These are phyloP conservation scores for Vitis hybrid DNA, from an alignment of 177 flowering plant species.

Conservation along the genomic window DNA sequence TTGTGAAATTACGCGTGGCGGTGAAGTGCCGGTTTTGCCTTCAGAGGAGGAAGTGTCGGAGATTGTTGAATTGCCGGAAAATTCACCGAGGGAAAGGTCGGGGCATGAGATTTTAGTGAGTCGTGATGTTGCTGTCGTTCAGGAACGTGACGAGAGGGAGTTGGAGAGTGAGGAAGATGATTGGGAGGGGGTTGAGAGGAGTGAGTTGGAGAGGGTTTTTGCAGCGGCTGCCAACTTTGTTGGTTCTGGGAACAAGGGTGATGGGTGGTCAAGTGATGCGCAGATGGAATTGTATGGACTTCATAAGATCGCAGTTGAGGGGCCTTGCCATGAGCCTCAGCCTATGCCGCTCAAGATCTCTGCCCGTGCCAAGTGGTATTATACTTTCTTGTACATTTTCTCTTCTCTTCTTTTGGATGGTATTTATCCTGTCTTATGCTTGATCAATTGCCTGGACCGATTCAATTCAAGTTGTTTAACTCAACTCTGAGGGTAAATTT, in stretches of 20 bases:
- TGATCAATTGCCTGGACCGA: neutral
- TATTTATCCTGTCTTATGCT: neutral
- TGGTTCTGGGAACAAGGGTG: slow-evolving; percentile 31
- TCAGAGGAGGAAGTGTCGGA: neutral
- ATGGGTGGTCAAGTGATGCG: slow-evolving; percentile 43
- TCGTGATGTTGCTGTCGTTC: neutral
- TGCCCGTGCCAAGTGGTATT: slow-evolving; percentile 90
- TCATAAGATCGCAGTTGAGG: slow-evolving; percentile 76
- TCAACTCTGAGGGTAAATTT: too few relatives aligned
- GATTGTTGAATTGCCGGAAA: slow-evolving; percentile 8
- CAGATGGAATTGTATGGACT: slow-evolving; percentile 74
- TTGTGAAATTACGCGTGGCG: slow-evolving; percentile 1
- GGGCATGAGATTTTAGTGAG: neutral
- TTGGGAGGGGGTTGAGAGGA: slow-evolving; percentile 94
- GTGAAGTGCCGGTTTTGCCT: neutral
- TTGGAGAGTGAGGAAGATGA: slow-evolving; percentile 52
- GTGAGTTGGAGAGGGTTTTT: slow-evolving; percentile 64
- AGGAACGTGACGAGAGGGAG: slow-evolving; percentile 20
- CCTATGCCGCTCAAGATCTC: slow-evolving; percentile 70
- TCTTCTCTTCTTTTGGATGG: neutral
- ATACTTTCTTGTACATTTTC: slow-evolving; percentile 15
- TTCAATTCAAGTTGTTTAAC: too few relatives aligned
- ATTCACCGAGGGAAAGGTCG: neutral
- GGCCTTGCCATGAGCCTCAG: slow-evolving; percentile 69
- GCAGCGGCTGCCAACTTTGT: slow-evolving; percentile 47